Base-by-base conservation (phyloP, 1,284 basidiomycete genomes). In the Ceratobasidium sp. region DNA sequence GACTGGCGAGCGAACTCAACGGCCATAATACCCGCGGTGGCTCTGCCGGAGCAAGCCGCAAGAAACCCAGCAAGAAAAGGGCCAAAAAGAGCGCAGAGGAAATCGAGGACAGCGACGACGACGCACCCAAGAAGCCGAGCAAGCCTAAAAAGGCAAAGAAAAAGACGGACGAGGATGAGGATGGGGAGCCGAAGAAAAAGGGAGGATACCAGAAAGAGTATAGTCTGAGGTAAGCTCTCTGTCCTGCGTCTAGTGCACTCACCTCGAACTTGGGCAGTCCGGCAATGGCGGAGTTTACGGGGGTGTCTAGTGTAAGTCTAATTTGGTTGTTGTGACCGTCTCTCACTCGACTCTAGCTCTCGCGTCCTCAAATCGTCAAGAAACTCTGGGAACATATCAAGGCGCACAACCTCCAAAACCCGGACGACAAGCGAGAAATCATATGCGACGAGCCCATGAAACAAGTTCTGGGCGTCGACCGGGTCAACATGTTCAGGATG, bases 291-390 rank as follows among this genome's bases (percentile, higher is more conserved):
- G 62, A 53, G 38, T 54, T 67, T 22, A 67, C 50, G 5, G 62
- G 62, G 12, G 20, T 40, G 6, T 31, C 27, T 20, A 20, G 25
- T 6, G 58, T 65, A 43, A 22, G 49, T 64, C 3, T 34, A 40
- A 35, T 31, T 71, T 43, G 56, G 31, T 50, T 35, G 35, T 64
- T 43, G 17, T 50, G 67, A 70, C 72, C 58, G 40, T 57, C 35
- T 32, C 78, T 92, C 35, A 78, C 91, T 25, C 78, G 82, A 38
- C 78, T 86, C 45, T 86, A 85, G 77, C 81, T 92, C 70, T 91
- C 92, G 22, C 88, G 93, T 31, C 91, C 91, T n/a, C 92, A 93
- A 75, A 90, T 93, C 35, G 93, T 94, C 55, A 95, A 94, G 78
- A 86, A 87, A 70, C 79, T 95, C 3, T 95, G 93, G 93, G 85